Conservation (phyloP, 129 eudicot species). For the Daucus carota region DH1_v3.0 NC_030381.2:52179001-52179500, state of each 20-base stretch:
- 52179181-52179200: background rate
- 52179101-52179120: constrained; percentile 75
- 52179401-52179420: constrained; percentile 53
- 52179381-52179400: constrained; percentile 91
- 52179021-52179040: constrained; percentile 92
- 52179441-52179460: constrained; percentile 57
- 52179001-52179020: constrained; percentile 83
- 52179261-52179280: constrained; percentile 39
- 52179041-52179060: constrained; percentile 62
- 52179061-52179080: constrained; percentile 44
- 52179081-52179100: constrained; percentile 66
- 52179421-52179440: constrained; percentile 85
- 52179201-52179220: background rate
- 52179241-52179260: background rate
- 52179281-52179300: constrained; percentile 76
- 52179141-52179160: constrained; percentile 80
- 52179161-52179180: constrained; percentile 27
- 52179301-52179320: constrained; percentile 75
- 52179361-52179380: constrained; percentile 68
- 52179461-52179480: constrained; percentile 64
- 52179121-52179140: constrained; percentile 87
- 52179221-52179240: constrained; percentile 19
- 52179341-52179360: constrained; percentile 61
- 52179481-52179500: constrained; percentile 42
- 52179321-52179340: constrained; percentile 86